Percentiles rank a stretch among this genome's conserved stretches.
Evolutionary conservation across 2,329 filamentous ascomycete genomes (phyloP).

Genomic region (Aureobasidium sp.): DNA sequence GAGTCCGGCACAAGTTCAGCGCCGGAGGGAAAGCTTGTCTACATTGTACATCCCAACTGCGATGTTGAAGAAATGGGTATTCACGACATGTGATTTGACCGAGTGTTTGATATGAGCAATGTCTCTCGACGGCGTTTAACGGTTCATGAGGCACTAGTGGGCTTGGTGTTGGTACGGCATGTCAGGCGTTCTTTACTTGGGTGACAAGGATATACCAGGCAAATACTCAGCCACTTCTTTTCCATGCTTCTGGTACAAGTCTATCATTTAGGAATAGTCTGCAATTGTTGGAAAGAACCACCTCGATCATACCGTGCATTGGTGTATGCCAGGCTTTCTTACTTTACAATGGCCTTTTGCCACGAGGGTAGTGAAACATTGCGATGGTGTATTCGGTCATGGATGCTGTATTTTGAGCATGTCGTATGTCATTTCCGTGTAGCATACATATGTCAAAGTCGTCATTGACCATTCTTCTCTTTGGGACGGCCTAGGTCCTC

Average conservation of each 20-base stretch:
- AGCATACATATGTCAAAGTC: neutral
- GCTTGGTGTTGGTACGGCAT: neutral
- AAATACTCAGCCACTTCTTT: neutral
- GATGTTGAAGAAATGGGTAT: slow-evolving; percentile 56
- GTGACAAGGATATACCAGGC: neutral
- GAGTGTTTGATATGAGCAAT: neutral
- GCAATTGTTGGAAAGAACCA: neutral
- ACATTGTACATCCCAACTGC: slow-evolving; percentile 91
- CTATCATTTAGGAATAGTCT: neutral
- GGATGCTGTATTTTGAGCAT: neutral
- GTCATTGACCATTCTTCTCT: neutral
- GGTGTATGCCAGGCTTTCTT: neutral
- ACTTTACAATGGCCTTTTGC: too few relatives aligned
- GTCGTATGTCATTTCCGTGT: neutral
- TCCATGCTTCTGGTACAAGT: neutral
- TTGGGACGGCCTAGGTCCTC: slow-evolving; percentile 8
- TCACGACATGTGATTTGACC: neutral
- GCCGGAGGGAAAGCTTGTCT: slow-evolving; percentile 56
- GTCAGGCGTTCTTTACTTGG: neutral
- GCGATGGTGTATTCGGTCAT: neutral
- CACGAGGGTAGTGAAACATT: too few relatives aligned
- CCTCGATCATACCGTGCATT: neutral
- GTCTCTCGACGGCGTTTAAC: neutral
- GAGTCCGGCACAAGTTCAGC: slow-evolving; percentile 55
- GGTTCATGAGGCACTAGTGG: neutral